A percentile compares a stretch with the other conserved stretches of the same genome.
phyloP scores from a whole-genome alignment of 2,329 filamentous ascomycete genomes.

The Dactylellina drechsleri region DNA sequence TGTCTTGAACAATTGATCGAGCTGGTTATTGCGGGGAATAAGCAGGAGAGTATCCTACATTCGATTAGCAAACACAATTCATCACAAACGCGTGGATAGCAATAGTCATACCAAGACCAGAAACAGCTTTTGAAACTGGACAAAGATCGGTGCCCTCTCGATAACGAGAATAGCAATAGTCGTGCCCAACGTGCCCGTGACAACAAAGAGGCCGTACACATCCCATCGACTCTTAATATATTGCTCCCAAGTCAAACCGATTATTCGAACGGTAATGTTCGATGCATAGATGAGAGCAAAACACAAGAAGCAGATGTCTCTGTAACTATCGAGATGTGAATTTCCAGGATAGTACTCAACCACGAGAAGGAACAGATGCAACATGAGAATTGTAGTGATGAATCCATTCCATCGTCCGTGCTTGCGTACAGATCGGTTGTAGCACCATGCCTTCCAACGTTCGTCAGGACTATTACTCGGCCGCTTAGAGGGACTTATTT shows the following conservation, averaged over 20 bases:
- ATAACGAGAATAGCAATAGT: constrained; percentile 78
- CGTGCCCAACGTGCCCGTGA: constrained; percentile 82
- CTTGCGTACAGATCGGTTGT: constrained; percentile 92
- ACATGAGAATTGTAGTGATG: constrained; percentile 80
- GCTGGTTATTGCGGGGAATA: constrained; percentile 93
- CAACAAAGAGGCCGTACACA: constrained; percentile 81
- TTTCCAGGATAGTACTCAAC: constrained; percentile 85
- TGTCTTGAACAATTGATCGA: constrained; percentile 98
- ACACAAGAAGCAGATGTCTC: constrained; percentile 76
- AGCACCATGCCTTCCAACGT: constrained; percentile 91
- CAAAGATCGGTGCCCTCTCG: constrained; percentile 70
- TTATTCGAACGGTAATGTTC: constrained; percentile 84
- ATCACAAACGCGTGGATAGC: background rate
- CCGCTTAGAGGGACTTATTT: constrained; percentile 93
- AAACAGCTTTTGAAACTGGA: constrained; percentile 91
- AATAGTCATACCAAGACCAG: constrained; percentile 71
- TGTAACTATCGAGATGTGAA: constrained; percentile 73
- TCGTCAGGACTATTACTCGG: constrained; percentile 80
- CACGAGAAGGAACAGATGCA: constrained; percentile 84
- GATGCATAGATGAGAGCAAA: constrained; percentile 84
- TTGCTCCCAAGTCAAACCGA: constrained; percentile 89
- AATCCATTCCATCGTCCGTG: constrained; percentile 88
- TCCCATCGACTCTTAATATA: constrained; percentile 97
- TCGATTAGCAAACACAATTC: background rate
- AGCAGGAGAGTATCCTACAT: constrained; percentile 63